phyloP scores from a whole-genome alignment of 2,329 filamentous ascomycete species.

The Cryphonectria naterciae region DNA sequence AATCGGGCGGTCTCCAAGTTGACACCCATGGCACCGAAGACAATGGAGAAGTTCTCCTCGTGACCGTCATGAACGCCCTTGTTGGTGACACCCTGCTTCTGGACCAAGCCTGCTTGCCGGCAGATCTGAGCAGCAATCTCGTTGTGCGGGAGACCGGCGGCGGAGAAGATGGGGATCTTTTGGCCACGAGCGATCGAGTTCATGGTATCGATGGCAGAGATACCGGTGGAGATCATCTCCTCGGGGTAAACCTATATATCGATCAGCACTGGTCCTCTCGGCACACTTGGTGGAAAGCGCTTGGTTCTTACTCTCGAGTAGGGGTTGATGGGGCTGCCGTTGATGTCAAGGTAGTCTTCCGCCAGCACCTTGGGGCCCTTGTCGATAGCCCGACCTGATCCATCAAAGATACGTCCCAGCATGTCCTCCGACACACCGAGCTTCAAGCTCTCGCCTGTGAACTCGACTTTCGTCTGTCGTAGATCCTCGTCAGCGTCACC shows the following conservation, averaged over 20 bases:
- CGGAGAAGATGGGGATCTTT: slow-evolving; percentile 99
- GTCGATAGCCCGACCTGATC: slow-evolving; percentile 96
- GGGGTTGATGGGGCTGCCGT: slow-evolving; percentile 97
- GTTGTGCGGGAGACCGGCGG: slow-evolving; percentile 97
- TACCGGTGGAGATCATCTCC: slow-evolving; percentile 99
- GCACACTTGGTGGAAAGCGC: slow-evolving; percentile 1
- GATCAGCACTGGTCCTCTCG: slow-evolving; percentile 29
- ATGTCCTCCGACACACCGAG: slow-evolving; percentile 99
- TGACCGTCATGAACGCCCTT: slow-evolving; percentile 97
- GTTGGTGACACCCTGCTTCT: slow-evolving; percentile 75
- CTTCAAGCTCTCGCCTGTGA: slow-evolving; percentile 96
- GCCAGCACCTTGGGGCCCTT: slow-evolving; percentile 98
- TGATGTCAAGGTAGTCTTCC: slow-evolving; percentile 98
- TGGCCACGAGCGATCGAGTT: slow-evolving; percentile 97
- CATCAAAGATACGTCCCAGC: slow-evolving; percentile 98
- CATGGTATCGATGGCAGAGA: slow-evolving; percentile 99
- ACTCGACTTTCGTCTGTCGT: slow-evolving; percentile 90
- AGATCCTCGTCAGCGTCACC: slow-evolving; percentile 20
- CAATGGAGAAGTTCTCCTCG: slow-evolving; percentile 99
- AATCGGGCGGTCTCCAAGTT: slow-evolving; percentile 99
- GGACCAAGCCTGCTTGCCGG: slow-evolving; percentile 91
- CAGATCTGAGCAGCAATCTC: slow-evolving; percentile 99
- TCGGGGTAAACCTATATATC: slow-evolving; percentile 84
- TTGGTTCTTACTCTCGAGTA: slow-evolving; percentile 78
- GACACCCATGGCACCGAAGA: slow-evolving; percentile 99